phyloP scores from a whole-genome alignment of 129 eudicot species.

The Chrysanthemum seticuspe region DNA sequence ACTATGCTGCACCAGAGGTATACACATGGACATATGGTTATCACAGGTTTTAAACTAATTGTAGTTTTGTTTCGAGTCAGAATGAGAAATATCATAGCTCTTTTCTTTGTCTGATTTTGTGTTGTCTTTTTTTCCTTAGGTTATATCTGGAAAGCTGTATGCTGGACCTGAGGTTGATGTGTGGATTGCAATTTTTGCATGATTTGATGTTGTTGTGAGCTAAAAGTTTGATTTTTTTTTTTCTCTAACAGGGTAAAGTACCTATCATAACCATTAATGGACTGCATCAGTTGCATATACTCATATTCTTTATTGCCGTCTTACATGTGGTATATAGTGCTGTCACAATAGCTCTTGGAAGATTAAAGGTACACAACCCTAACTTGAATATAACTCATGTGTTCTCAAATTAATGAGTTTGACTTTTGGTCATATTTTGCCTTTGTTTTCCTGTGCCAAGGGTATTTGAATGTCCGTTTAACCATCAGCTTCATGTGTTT shows the following conservation, averaged over 20 bases:
- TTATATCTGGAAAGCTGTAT: slow-evolving; percentile 89
- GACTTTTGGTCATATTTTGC: slow-evolving; percentile 5
- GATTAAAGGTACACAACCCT: slow-evolving; percentile 55
- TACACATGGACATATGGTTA: background rate
- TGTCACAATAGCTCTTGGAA: slow-evolving; percentile 84
- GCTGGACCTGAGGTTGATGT: slow-evolving; percentile 99
- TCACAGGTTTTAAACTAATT: background rate
- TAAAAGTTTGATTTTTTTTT: slow-evolving; percentile 6
- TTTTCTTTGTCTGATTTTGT: background rate
- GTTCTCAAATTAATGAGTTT: background rate
- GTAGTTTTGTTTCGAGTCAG: background rate
- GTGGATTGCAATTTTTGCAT: slow-evolving; percentile 43
- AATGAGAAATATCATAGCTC: background rate
- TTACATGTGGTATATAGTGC: slow-evolving; percentile 80
- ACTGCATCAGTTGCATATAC: slow-evolving; percentile 86
- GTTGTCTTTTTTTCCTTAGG: slow-evolving; percentile 36
- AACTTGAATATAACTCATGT: background rate
- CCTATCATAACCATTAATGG: slow-evolving; percentile 67
- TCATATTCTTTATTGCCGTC: slow-evolving; percentile 82
- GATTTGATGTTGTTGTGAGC: background rate
- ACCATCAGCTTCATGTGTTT: background rate
- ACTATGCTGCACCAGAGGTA: slow-evolving; percentile 99
- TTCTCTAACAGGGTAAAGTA: slow-evolving; percentile 41
- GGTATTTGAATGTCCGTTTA: background rate
- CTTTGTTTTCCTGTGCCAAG: background rate